A percentile compares a stretch with the other conserved stretches of the same genome.
phyloP scores from a whole-genome alignment of 164 flowering plant species.

The Cinnamomum micranthum region DNA sequence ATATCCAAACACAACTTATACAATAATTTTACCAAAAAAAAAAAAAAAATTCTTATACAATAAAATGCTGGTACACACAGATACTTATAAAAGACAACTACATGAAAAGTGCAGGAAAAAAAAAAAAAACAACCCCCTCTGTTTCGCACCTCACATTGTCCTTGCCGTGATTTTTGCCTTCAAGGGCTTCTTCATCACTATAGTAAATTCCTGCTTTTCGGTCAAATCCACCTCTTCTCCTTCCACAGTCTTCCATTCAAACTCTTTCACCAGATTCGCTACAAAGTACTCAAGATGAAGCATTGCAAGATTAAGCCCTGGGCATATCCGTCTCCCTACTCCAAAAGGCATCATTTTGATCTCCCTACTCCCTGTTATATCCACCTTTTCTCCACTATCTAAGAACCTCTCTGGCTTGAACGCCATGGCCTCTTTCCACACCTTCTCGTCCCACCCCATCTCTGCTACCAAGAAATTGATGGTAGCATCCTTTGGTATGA shows the following conservation, averaged over 20 bases:
- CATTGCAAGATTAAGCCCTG: slow-evolving; percentile 20
- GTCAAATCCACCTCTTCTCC: slow-evolving; percentile 38
- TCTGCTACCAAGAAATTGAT: slow-evolving; percentile 35
- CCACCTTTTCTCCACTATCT: slow-evolving; percentile 14
- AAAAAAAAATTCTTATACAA: too few relatives aligned
- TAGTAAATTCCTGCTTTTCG: slow-evolving; percentile 38
- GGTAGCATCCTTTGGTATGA: slow-evolving; percentile 23
- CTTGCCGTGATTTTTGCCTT: slow-evolving; percentile 12
- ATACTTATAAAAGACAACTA: too few relatives aligned
- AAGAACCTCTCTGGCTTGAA: slow-evolving; percentile 46
- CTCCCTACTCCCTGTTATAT: slow-evolving; percentile 36
- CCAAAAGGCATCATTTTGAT: slow-evolving; percentile 59
- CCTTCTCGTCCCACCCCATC: slow-evolving; percentile 25
- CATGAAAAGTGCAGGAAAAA: too few relatives aligned
- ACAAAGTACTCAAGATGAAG: slow-evolving; percentile 27
- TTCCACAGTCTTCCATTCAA: slow-evolving; percentile 34
- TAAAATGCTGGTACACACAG: too few relatives aligned
- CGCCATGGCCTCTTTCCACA: slow-evolving; percentile 28
- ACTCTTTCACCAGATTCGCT: slow-evolving; percentile 32
- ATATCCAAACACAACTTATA: too few relatives aligned
- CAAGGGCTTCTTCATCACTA: slow-evolving; percentile 48
- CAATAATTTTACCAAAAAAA: too few relatives aligned
- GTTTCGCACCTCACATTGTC: not conserved
- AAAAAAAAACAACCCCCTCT: too few relatives aligned
- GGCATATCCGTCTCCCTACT: slow-evolving; percentile 33